A percentile compares a stretch with the other conserved stretches of the same genome.
Conservation (phyloP, 441 rosid genomes). For the Viola pubescens region DNA sequence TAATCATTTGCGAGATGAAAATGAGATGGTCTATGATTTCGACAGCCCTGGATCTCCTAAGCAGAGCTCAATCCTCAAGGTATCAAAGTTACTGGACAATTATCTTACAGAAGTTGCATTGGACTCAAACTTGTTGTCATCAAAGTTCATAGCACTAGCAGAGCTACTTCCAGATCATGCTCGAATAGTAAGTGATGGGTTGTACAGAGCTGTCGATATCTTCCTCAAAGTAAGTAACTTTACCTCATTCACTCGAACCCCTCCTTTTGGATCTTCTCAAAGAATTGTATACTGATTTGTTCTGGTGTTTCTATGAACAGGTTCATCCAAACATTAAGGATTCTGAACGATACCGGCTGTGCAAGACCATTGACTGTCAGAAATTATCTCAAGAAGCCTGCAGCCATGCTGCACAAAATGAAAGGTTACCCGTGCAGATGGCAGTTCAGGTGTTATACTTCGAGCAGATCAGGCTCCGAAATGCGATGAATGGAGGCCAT, state of each 20-base stretch:
- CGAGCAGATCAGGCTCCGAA: slow-evolving; percentile 85
- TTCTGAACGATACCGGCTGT: slow-evolving; percentile 71
- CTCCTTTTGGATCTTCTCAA: background rate
- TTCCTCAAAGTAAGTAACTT: slow-evolving; percentile 59
- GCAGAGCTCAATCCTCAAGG: slow-evolving; percentile 84
- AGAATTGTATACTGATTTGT: background rate
- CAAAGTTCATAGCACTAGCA: slow-evolving; percentile 72
- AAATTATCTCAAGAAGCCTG: slow-evolving; percentile 94
- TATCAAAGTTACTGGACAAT: slow-evolving; percentile 77
- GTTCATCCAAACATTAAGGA: slow-evolving; percentile 89
- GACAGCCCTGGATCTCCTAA: slow-evolving; percentile 89
- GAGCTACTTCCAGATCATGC: slow-evolving; percentile 94
- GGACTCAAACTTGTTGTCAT: slow-evolving; percentile 58
- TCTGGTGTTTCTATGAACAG: slow-evolving; percentile 21
- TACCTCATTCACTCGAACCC: background rate
- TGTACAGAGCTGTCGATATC: slow-evolving; percentile 83
- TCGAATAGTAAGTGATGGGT: slow-evolving; percentile 71
- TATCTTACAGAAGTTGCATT: slow-evolving; percentile 85
- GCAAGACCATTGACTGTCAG: slow-evolving; percentile 88
- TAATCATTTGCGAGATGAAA: slow-evolving; percentile 54
- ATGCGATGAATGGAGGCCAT: slow-evolving; percentile 82
- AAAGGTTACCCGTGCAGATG: slow-evolving; percentile 89
- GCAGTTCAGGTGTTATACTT: slow-evolving; percentile 88
- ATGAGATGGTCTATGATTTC: slow-evolving; percentile 79
- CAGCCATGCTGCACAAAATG: slow-evolving; percentile 92